Evolutionary conservation across 2,329 filamentous ascomycete genomes (phyloP), one percentile per base, ranked within the genome.

Genomic region (Coniochaeta pulveracea): DNA sequence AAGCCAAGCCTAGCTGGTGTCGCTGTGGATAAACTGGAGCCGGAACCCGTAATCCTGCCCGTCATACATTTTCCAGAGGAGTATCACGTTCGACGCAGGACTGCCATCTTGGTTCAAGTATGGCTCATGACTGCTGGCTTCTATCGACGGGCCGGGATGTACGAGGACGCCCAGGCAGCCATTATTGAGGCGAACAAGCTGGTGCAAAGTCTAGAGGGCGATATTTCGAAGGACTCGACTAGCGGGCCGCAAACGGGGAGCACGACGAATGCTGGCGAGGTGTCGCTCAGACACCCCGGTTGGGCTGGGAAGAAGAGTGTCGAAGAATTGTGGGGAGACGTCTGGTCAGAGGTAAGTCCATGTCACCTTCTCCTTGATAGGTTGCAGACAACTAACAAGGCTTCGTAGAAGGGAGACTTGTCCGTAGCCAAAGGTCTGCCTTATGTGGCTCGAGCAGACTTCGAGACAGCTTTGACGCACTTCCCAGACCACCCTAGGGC

Each of bases 111-210:
- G 11, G 63, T 86, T 14, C 80, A 80, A 43, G 77, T 95, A 19
- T 98, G 91, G 91, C 65, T 95, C 7, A 80, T 91, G 50, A 85
- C 95, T 40, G 81, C 85, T 3, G 81, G 81, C 0, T 78, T 96
- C 42, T 98, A 96, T 51, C 75, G 85, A 18, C 74, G 85, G 34
- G 85, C 89, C 6, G 72, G 72, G 7, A 76, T 93, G 61, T 74
- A 76, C 35, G 80, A 88, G 14, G 89, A 96, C 51, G 77, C 83
- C 10, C 74, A 73, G 44, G 83, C 79, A 34, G 85, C 89, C 6
- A 73, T 88, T 18, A 69, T 76, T 9, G 91, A 96, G 61, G 91
- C 89, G 2, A 68, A 76, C 38, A 83, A 82, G 49, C 67, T 94
- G 22, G 77, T 85, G 2, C 67, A 80, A 42, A 62, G 59, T 1